Base-by-base conservation (phyloP, 495 filamentous ascomycete species). In the Letharia lupina region DNA sequence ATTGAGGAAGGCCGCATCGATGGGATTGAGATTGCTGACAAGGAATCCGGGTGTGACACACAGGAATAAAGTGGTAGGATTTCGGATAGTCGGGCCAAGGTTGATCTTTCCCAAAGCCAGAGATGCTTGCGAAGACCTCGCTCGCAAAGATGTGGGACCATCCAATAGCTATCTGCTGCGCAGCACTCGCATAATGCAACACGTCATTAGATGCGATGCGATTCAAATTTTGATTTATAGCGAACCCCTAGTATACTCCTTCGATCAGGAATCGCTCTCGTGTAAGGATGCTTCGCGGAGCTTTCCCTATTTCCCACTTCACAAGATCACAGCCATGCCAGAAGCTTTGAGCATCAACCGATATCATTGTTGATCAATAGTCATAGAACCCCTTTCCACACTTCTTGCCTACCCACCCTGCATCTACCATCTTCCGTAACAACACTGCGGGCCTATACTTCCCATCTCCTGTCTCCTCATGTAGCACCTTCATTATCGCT, bases 381-480 rank as follows among this genome's bases (percentile, higher is more conserved):
- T 94, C 89, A 74, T 96, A 97, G 75, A 97, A 97, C 15, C 94
- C 94, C 79, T 92, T 97, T 23, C 93, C 91, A 70, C 86, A 89
- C 83, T 99, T 99, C 86, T 95, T 97, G 37, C 94, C 94, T 68
- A 96, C 70, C 94, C 94, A 99, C 11, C 95, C 95, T 13, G 94
- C 94, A 82, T 96, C 91, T 0, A 99, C 95, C 94, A 97, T 97
- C 75, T 93, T 92, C 72, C 84, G 81, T 68, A 99, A 78, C 62
- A 96, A 77, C 59, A 95, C 89, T 41, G 89, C 85, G 0, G 95
- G 92, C 54, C 94, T 79, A 72, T 99, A 99, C 77, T 99, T 99
- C 65, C 87, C 90, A 76, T 99, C 94, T 2, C 91, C 91, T 3
- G 91, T 95, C 79, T 96, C 91, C 69, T 86, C 82, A 75, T 97